Conservation (phyloP, 192 early-diverging fungal species). For the Glomus cerebriforme region DNA sequence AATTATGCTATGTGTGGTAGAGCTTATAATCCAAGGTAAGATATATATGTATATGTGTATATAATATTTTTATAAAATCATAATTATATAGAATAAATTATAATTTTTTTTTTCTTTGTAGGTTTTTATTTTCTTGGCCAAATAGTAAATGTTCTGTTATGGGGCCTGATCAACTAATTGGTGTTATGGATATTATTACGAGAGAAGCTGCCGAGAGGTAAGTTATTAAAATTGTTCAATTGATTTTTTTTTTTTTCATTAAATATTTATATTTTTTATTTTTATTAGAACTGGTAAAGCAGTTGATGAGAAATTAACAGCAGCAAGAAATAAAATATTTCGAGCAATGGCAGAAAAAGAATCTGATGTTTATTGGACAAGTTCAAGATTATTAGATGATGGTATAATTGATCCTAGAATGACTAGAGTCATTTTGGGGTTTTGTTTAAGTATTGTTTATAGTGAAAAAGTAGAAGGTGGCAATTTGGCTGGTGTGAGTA, state of each 20-base stretch:
- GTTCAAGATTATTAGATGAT: slow-evolving; percentile 60
- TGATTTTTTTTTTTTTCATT: neutral
- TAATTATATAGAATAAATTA: too few species aligned
- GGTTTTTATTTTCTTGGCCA: slow-evolving; percentile 71
- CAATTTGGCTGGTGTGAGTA: slow-evolving; percentile 61
- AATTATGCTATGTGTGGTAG: slow-evolving; percentile 73
- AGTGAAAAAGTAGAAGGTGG: slow-evolving; percentile 60
- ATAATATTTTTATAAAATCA: too few species aligned
- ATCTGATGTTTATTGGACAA: slow-evolving; percentile 65
- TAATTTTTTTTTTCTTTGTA: slow-evolving; percentile 16
- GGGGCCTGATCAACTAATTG: slow-evolving; percentile 69
- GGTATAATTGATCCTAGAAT: slow-evolving; percentile 66
- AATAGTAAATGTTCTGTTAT: slow-evolving; percentile 70
- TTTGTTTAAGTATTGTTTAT: slow-evolving; percentile 60
- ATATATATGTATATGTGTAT: neutral
- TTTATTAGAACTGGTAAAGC: slow-evolving; percentile 45
- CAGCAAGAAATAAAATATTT: slow-evolving; percentile 49
- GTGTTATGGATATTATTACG: slow-evolving; percentile 71
- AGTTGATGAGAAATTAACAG: slow-evolving; percentile 56
- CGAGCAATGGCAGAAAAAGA: slow-evolving; percentile 54
- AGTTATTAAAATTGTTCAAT: neutral
- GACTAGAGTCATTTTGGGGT: slow-evolving; percentile 59
- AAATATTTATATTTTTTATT: neutral
- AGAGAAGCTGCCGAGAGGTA: slow-evolving; percentile 60
- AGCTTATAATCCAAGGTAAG: slow-evolving; percentile 60